These are phyloP conservation scores for Neoconidiobolus thromboides DNA, from an alignment of 371 early-diverging fungal genomes.

Conservation along the genomic window DNA sequence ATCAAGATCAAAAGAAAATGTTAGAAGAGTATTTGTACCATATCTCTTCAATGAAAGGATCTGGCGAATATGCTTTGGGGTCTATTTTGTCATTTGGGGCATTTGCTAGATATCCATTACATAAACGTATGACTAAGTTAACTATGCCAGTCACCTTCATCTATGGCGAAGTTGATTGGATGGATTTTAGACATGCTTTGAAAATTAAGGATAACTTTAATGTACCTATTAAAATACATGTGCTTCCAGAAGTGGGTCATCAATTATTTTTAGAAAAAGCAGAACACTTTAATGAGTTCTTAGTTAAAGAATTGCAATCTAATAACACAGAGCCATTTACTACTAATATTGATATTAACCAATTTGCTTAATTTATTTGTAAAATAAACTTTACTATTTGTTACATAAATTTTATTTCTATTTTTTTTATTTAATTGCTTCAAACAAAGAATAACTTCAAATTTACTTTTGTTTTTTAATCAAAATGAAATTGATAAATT, in stretches of 20 bases:
- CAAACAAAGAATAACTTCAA: no score
- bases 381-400: no score
- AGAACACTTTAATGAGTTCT: constrained; percentile 33
- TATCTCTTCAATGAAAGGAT: constrained; percentile 51
- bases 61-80: constrained; percentile 61
- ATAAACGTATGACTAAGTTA: constrained; percentile 36
- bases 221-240: constrained; percentile 24
- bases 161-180: constrained; percentile 61
- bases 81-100: constrained; percentile 59
- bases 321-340: neutral
- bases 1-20: constrained; percentile 26
- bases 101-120: constrained; percentile 61
- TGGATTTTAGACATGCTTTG: constrained; percentile 65
- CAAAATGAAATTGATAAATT: no score
- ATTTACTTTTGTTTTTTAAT: no score
- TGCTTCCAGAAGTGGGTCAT: constrained; percentile 50
- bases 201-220: constrained; percentile 29
- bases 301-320: neutral
- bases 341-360: neutral
- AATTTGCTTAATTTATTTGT: no score
- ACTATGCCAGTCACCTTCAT: constrained; percentile 62
- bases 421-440: no score
- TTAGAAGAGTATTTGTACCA: constrained; percentile 37
- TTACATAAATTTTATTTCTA: no score
- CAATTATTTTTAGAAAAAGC: constrained; percentile 81